These are phyloP conservation scores for Mycena haematopus DNA, from an alignment of 768 basidiomycete species.

Conservation along the genomic window DNA sequence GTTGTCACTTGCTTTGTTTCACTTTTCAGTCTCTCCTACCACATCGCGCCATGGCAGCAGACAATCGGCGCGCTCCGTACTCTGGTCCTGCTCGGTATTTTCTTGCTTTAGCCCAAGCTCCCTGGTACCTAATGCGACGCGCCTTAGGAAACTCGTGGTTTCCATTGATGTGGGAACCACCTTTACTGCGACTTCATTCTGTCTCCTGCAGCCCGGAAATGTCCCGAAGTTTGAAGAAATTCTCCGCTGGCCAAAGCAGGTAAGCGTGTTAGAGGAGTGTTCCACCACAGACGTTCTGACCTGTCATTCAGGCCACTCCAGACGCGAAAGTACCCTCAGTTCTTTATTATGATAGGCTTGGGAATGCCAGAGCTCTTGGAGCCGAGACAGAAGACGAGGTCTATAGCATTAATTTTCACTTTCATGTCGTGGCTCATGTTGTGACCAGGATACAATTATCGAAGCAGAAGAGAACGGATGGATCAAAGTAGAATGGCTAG, in stretches of 20 bases:
- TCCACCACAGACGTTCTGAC: neutral
- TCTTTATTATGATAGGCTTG: constrained; percentile 29
- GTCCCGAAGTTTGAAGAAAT: constrained; percentile 33
- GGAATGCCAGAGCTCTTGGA: constrained; percentile 29
- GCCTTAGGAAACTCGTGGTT: constrained; percentile 19
- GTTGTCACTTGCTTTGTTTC: neutral
- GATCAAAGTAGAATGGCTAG: constrained; percentile 24
- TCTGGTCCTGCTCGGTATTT: constrained; percentile 12
- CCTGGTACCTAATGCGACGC: neutral
- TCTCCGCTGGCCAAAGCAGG: constrained; percentile 31
- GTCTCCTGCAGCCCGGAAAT: constrained; percentile 26
- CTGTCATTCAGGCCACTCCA: constrained; percentile 23
- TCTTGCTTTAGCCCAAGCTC: neutral
- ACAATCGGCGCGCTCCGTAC: constrained; percentile 22
- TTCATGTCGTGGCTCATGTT: constrained; percentile 4
- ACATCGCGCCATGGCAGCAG: constrained; percentile 1
- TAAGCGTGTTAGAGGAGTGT: neutral
- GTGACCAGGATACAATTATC: constrained; percentile 15
- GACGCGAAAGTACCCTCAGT: constrained; percentile 34
- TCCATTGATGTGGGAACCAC: constrained; percentile 29
- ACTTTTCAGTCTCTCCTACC: neutral
- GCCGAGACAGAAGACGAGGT: constrained; percentile 32
- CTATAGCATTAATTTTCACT: neutral
- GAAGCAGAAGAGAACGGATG: constrained; percentile 28
- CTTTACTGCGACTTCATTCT: constrained; percentile 27